Base-by-base conservation (phyloP, 768 basidiomycete species). In the Tulasnella sp. region DNA sequence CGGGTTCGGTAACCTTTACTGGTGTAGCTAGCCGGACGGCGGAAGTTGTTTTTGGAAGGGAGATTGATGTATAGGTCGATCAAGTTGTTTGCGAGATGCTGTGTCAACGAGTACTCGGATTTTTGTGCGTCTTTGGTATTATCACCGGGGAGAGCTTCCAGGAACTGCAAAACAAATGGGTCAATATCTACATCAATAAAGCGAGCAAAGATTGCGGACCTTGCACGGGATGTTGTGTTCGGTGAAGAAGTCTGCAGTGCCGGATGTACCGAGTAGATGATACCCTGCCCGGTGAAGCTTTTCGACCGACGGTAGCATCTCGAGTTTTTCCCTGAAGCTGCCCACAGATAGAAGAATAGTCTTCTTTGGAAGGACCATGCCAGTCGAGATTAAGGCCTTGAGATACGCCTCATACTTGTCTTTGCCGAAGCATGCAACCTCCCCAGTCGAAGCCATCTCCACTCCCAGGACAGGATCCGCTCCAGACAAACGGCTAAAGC, bases 11-110 rank as follows among this genome's bases (percentile, higher is more conserved):
- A 98, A 7, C 96, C 96, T 70, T 96, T 94, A 71, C 92, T 96
- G 54, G 92, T 82, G 70, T 98, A 99, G 71, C 85, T 94, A 13
- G 96, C 94, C 4, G 96, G 96, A 19, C 96, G 87, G 61, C 96
- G 87, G 73, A 90, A 98, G 69, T 92, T 81, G 72, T 99, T 98
- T 75, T 92, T 96, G 42, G 95, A 97, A 1, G 96, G 96, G 65
- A 99, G 76, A 72, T 99, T 99, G 82, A 99, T 95, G 72, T 97
- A 99, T 83, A 98, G 88, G 73, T 99, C 96, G 70, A 99, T 99
- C 66, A 96, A 76, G 72, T 94, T 93, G 73, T 95, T 95, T 32
- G 89, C 90, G 63, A 99, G 75, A 75, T 99, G 96, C 71, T 96
- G 92, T 3, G 90, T 93, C 60, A 99, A 77, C 0, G 96, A 98